Base-by-base conservation (phyloP, 148 eudicot genomes). In the Chenopodium quinoa region DNA sequence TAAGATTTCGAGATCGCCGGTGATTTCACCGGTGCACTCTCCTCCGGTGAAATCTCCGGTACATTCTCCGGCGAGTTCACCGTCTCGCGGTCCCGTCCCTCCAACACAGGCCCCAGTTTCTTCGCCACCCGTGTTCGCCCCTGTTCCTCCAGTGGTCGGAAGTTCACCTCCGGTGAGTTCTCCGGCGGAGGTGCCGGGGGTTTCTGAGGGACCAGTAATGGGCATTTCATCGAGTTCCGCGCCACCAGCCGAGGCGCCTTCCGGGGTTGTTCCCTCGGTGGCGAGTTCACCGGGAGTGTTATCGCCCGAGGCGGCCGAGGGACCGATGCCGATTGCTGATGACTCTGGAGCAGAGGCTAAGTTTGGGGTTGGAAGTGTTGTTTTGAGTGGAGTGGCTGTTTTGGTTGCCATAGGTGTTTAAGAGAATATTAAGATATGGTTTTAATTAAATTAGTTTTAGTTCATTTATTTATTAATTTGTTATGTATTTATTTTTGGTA, bases 331-430 rank as follows among this genome's bases (percentile, higher is more conserved):
- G 70, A 31, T 82, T 0, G 84, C 60, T 44, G 84, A 76, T 19
- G 16, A 40, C 1, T 34, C 75, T 22, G 76, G 80, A n/a, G 54
- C 70, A 13, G 68, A 9, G 22, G 20, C 16, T 0, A 29, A 29
- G 31, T 27, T 76, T 48, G 83, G 79, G 22, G 77, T 68, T 12
- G 75, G 40, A 54, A 40, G 84, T 34, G 62, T 82, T 56, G 47
- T 67, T 56, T 44, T 82, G 58, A 46, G 68, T 82, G 75, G 84
- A 4, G n/a, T 82, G 70, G 84, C n/a, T 40, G 75, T 70, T 82
- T 68, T 77, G 58, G 22, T 82, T 66, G 75, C 70, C 1, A 52
- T 76, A 63, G 76, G 8, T 52, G 22, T 76, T 76, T 73, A 47
- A 73, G 13, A 1, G 11, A 48, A 14, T 73, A 73, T 50, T 73